Evolutionary conservation across 1,284 basidiomycete genomes (phyloP), one percentile per base, ranked within the genome.

Genomic region (Porodaedalea pini): DNA sequence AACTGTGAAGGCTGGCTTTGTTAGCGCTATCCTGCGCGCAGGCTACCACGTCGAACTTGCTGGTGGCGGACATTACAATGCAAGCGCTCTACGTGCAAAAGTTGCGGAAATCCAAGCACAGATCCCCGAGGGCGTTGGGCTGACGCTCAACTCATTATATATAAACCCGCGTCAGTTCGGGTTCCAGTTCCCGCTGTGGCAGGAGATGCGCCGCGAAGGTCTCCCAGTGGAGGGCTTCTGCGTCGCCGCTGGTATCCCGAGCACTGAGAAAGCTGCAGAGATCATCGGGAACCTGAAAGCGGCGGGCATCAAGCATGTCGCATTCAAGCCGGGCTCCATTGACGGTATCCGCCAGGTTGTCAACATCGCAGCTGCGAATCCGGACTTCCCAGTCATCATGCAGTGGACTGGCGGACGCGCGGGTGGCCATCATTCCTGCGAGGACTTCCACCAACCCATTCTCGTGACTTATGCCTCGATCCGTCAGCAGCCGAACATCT

Each of bases 381-480:
- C 95, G 43, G 88, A 94, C 73, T 99, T 92, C 82, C 94, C 96
- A n/a, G 88, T 99, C 74, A 94, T 99, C 72, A 78, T 98, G 63
- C 96, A 98, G 70, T 98, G 96, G 96, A 99, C 96, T 50, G 97
- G 96, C 69, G 96, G 96, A 53, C 93, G 96, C 66, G 97, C 96
- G n/a, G 96, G 96, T 66, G 96, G 96, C 60, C 96, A 99, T 68
- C 96, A 98, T 77, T 95, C 92, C 10, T 98, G 88, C 72, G 97
- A 99, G 73, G 97, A 99, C 73, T 95, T 98, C 84, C 95, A 98
- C 71, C 93, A 97, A 72, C 96, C 97, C 0, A 86, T 99, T 65
- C 78, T 99, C 44, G 76, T 86, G 47, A 98, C 95, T 0, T 99
- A 99, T 73, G 80, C 86, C 48, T 77, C 89, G 19, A 97, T 99